Evolutionary conservation across 257 asterid species (phyloP).

Genomic region (Nicotiana undulata): DNA sequence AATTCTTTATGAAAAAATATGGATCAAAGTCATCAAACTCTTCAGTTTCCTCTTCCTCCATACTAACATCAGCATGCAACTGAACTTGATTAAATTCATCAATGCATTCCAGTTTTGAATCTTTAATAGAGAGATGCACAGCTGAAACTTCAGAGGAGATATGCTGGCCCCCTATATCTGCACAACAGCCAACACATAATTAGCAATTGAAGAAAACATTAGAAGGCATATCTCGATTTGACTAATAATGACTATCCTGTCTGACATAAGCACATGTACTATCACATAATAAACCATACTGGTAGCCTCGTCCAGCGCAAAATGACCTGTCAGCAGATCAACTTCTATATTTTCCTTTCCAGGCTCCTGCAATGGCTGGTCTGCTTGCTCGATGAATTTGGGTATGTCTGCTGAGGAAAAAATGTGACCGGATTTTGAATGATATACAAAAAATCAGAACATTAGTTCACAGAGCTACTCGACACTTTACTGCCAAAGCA

Average conservation of each 20-base stretch:
- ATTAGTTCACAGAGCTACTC: background rate
- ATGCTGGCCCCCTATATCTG: slow-evolving; percentile 43
- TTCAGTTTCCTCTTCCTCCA: slow-evolving; percentile 66
- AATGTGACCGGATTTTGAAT: slow-evolving; percentile 4
- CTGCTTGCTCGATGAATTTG: slow-evolving; percentile 48
- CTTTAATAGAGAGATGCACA: slow-evolving; percentile 55
- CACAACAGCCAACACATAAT: slow-evolving; percentile 15
- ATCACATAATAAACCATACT: slow-evolving; percentile 6
- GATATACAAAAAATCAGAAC: background rate
- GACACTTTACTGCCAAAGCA: background rate
- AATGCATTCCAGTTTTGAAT: slow-evolving; percentile 67
- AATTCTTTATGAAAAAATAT: slow-evolving; percentile 75
- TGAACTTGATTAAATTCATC: slow-evolving; percentile 76
- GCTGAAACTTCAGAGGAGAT: slow-evolving; percentile 64
- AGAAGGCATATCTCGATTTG: background rate
- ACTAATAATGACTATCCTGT: background rate
- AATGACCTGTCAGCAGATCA: slow-evolving; percentile 26
- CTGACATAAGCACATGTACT: slow-evolving; percentile 11
- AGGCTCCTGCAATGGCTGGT: slow-evolving; percentile 42
- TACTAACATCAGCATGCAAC: slow-evolving; percentile 45
- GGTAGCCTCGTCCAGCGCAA: slow-evolving; percentile 11
- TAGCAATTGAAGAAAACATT: slow-evolving; percentile 9
- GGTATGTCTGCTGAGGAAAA: slow-evolving; percentile 42
- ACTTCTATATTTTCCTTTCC: slow-evolving; percentile 43
- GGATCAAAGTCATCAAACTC: slow-evolving; percentile 94